Evolutionary conservation across 768 basidiomycete species (phyloP).

Genomic region (Rhodotorula paludigena): DNA sequence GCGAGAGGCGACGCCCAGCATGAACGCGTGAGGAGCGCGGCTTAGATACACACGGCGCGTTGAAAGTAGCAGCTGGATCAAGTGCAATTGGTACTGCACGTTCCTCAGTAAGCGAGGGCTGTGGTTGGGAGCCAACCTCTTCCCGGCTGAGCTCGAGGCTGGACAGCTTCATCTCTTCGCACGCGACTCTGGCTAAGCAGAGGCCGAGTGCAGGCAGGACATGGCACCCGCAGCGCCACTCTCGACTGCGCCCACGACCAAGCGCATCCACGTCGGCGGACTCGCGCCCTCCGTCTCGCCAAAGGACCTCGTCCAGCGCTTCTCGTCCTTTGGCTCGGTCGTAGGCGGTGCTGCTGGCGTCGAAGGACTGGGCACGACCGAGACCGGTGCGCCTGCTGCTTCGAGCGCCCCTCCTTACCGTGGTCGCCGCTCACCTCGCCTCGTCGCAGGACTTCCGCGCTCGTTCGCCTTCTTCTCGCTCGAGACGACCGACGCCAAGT

Average conservation of each 20-base stretch:
- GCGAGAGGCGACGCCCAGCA: no score
- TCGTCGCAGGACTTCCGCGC: slow-evolving; percentile 13
- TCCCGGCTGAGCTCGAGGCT: no score
- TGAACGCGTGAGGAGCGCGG: no score
- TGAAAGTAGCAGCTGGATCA: no score
- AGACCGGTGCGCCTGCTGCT: slow-evolving; percentile 1
- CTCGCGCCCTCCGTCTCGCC: slow-evolving; percentile 23
- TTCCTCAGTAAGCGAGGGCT: no score
- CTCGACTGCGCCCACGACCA: slow-evolving; percentile 7
- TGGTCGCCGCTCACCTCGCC: not conserved
- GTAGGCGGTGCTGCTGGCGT: slow-evolving; percentile 13
- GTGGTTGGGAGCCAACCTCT: no score
- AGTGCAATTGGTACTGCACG: no score
- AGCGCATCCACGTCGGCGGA: slow-evolving; percentile 35
- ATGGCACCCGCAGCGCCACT: not conserved
- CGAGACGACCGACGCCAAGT: slow-evolving; percentile 24
- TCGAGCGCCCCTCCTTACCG: accelerated
- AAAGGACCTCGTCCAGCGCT: slow-evolving; percentile 30
- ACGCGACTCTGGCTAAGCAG: no score
- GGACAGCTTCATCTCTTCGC: no score
- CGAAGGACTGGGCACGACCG: slow-evolving; percentile 13
- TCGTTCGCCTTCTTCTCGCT: slow-evolving; percentile 34
- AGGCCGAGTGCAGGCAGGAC: no score
- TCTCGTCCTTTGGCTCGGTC: slow-evolving; percentile 32
- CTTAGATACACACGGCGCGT: no score